phyloP scores from a whole-genome alignment of 2,329 filamentous ascomycete genomes.

The Aureobasidium sp. region DNA sequence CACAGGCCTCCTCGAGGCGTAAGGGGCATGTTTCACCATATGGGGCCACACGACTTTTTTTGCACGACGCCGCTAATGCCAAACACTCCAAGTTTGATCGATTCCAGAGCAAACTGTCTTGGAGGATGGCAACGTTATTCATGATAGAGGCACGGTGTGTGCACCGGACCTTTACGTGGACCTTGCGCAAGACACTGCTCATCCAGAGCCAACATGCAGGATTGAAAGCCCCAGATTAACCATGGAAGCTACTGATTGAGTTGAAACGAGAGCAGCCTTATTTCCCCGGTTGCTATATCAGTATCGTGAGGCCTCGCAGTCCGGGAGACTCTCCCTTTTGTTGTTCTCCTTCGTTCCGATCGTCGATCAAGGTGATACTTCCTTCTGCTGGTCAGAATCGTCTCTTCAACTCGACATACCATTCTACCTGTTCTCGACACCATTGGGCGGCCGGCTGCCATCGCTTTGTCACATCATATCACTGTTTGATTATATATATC shows the following conservation, averaged over 20 bases:
- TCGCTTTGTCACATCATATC: neutral
- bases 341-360: neutral
- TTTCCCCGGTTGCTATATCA: slow-evolving; percentile 12
- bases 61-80: slow-evolving; percentile 8
- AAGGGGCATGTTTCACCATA: slow-evolving; percentile 5
- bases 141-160: slow-evolving; percentile 5
- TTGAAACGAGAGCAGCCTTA: slow-evolving; percentile 11
- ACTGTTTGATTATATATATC: too few species aligned
- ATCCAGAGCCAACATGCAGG: neutral
- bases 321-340: neutral
- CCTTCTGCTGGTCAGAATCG: slow-evolving; percentile 10
- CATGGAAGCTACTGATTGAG: neutral
- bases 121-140: neutral
- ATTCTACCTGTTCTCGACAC: neutral
- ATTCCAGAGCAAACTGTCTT: slow-evolving; percentile 6
- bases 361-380: slow-evolving; percentile 1
- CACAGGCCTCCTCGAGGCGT: slow-evolving; percentile 4
- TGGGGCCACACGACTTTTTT: neutral
- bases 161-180: neutral
- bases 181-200: slow-evolving; percentile 8
- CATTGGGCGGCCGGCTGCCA: neutral
- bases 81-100: slow-evolving; percentile 3
- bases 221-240: slow-evolving; percentile 6
- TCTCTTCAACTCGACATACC: neutral
- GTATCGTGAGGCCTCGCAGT: slow-evolving; percentile 4